These are phyloP conservation scores for Ustilago hordei DNA, from an alignment of 1,284 basidiomycete species.

Conservation along the genomic window DNA sequence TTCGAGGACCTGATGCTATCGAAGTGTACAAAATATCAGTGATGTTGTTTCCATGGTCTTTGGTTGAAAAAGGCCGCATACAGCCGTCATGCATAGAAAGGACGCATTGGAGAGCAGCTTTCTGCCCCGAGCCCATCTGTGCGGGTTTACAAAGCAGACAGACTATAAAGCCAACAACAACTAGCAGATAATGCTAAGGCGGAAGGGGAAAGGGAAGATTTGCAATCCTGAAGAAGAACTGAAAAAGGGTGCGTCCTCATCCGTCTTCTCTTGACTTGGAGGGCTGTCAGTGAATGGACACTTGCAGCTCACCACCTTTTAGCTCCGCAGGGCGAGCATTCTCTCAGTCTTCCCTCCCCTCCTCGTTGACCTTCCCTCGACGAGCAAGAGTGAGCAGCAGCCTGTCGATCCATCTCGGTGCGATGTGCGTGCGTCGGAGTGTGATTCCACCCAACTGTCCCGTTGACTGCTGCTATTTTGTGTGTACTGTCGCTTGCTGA, in stretches of 20 bases:
- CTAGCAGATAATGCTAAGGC: background rate
- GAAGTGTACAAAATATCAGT: background rate
- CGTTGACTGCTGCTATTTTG: background rate
- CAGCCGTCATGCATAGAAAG: background rate
- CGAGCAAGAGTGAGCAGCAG: background rate
- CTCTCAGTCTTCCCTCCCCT: background rate
- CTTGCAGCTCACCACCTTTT: constrained; percentile 1
- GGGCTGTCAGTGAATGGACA: constrained; percentile 1
- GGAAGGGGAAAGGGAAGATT: background rate
- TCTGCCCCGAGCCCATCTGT: background rate
- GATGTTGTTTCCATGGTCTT: background rate
- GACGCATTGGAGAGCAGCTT: background rate
- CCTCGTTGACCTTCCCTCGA: background rate
- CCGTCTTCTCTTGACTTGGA: background rate
- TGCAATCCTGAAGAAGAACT: background rate
- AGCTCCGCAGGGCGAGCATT: constrained; percentile 6
- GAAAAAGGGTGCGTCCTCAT: background rate
- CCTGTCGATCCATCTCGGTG: background rate
- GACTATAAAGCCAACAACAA: background rate
- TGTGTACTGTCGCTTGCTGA: background rate
- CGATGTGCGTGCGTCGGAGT: constrained; percentile 7
- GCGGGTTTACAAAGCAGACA: background rate
- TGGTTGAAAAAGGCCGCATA: background rate
- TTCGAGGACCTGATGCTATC: too few relatives aligned
- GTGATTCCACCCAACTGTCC: background rate